Evolutionary conservation across 2,329 filamentous ascomycete genomes (phyloP).

Genomic region (Periconia digitata): DNA sequence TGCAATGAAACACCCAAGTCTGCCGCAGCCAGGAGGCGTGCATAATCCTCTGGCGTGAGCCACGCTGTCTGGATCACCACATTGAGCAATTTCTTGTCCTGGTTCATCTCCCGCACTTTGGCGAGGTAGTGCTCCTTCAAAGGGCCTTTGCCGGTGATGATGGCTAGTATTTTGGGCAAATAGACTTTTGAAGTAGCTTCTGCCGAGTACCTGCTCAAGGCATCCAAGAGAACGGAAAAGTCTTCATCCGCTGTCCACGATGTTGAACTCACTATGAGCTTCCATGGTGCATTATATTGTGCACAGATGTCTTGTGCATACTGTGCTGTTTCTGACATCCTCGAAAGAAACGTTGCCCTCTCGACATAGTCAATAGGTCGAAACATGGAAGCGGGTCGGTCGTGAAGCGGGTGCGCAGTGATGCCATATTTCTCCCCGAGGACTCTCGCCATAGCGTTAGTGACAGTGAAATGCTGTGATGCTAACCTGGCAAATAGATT

Average conservation of each 20-base stretch:
- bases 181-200: constrained; percentile 48
- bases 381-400: constrained; percentile 82
- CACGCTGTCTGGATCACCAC: constrained; percentile 80
- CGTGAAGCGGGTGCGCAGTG: constrained; percentile 60
- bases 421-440: constrained; percentile 69
- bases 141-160: constrained; percentile 94
- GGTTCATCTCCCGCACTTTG: constrained; percentile 63
- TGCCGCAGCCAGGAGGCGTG: constrained; percentile 76
- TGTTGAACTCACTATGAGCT: constrained; percentile 85
- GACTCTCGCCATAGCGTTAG: constrained; percentile 80
- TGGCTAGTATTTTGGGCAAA: constrained; percentile 71
- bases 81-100: constrained; percentile 64
- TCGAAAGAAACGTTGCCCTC: constrained; percentile 60
- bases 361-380: constrained; percentile 61
- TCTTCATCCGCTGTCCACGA: constrained; percentile 98
- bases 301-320: constrained; percentile 59
- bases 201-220: constrained; percentile 72
- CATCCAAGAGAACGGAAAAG: constrained; percentile 83
- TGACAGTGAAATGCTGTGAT: constrained; percentile 80
- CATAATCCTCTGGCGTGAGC: constrained; percentile 83
- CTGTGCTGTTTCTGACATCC: constrained; percentile 64
- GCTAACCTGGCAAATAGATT: constrained; percentile 67
- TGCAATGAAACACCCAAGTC: constrained; percentile 91
- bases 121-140: constrained; percentile 75
- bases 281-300: constrained; percentile 55